phyloP scores from a whole-genome alignment of 2,329 filamentous ascomycete genomes.

The Cadophora gregata region DNA sequence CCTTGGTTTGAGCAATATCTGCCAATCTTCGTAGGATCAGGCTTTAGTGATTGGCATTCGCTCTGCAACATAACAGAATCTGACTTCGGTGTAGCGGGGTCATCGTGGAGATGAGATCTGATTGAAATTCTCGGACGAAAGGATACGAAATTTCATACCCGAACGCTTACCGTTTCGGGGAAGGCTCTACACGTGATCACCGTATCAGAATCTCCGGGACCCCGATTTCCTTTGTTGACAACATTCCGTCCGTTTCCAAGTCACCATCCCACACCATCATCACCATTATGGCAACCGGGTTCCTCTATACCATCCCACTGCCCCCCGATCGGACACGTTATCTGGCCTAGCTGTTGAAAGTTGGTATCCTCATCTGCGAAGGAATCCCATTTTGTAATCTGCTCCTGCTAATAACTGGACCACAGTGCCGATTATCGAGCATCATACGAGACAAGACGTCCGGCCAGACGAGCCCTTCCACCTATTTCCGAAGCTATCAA shows the following conservation, averaged over 20 bases:
- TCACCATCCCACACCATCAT: not conserved
- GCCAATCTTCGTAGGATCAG: not conserved
- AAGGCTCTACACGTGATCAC: not conserved
- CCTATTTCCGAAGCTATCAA: conserved; percentile 13
- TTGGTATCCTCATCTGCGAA: not conserved
- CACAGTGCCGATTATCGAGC: not conserved
- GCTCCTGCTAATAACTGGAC: conserved; percentile 2
- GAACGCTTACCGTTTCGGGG: not conserved
- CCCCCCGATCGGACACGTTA: not conserved
- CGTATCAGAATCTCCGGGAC: not conserved
- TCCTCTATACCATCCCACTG: not conserved
- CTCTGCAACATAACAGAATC: not conserved
- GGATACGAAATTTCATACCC: not conserved
- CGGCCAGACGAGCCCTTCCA: conserved; percentile 1
- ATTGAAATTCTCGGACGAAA: not conserved
- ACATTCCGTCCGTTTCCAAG: not conserved
- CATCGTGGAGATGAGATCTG: not conserved
- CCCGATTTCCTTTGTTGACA: not conserved
- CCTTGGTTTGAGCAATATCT: not conserved
- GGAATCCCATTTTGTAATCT: conserved; percentile 7
- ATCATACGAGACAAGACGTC: not conserved
- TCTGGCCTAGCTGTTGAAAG: not conserved
- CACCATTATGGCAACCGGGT: not conserved
- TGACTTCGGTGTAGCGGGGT: not conserved
- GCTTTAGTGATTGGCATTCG: not conserved